Base-by-base conservation (phyloP, 169 alveolate species). In the Cryptosporidium meleagridis region DNA sequence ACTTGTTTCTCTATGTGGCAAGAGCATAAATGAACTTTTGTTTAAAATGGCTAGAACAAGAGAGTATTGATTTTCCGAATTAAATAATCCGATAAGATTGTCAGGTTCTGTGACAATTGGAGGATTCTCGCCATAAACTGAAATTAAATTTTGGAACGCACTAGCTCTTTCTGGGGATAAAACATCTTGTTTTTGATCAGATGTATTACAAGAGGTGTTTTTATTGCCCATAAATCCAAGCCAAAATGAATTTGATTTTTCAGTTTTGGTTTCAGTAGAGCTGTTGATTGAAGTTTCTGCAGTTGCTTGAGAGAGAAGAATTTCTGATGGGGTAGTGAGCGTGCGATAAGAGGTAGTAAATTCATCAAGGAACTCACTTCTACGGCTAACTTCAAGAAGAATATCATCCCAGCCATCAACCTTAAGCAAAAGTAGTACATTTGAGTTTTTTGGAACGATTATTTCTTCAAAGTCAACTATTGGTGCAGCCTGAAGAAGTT, bases 391-490 rank as follows among this genome's bases (percentile, higher is more conserved):
- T 62, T 80, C 89, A 12, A 80, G 53, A 37, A 80, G 75, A 44
- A 80, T 80, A 48, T 80, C 89, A 62, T 80, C 89, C 89, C 89
- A 80, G 5, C 89, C 89, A 45, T 80, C 89, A 3, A 80, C 68
- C 23, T 80, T 80, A 3, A 80, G 45, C 21, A 80, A 26, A 12
- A 80, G 68, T 18, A 80, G 55, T 37, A 80, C 89, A 80, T 80
- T 61, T 26, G 89, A 80, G 41, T 59, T 59, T 44, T 62, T 59
- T 39, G 89, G 89, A 37, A 80, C 52, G 10, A 65, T 65, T 8
- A 80, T 48, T 59, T 80, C 89, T 21, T 80, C 89, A 16, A 80
- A 21, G 39, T 80, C 89, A 37, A 67, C 41, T 21, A 80, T 59
- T 33, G 89, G 89, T 16, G 89, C 72, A 10, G 89, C 72, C 26